phyloP scores from a whole-genome alignment of 257 asterid genomes.

The Jaltomata sinuosa region DNA sequence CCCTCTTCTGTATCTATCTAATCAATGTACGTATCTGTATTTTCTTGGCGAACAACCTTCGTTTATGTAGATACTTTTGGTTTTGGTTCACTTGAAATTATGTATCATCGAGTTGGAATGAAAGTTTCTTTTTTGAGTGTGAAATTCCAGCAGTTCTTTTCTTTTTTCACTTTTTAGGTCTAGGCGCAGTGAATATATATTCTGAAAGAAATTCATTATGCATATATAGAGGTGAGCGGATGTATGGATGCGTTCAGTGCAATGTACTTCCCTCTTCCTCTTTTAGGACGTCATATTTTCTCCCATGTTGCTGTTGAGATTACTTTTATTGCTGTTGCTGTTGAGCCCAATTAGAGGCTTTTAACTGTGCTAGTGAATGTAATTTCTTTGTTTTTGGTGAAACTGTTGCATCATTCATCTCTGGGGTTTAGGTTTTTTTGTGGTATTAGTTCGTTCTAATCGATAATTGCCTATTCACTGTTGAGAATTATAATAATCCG shows the following conservation, averaged over 20 bases:
- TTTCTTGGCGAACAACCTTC: neutral
- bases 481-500: neutral
- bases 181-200: neutral
- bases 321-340: no score
- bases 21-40: neutral
- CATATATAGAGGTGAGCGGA: no score
- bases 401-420: neutral
- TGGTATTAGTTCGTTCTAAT: neutral
- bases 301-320: neutral
- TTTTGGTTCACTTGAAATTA: neutral
- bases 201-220: neutral
- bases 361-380: neutral
- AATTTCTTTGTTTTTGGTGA: neutral
- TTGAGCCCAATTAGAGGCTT: neutral
- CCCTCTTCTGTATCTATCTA: neutral
- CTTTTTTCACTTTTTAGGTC: neutral
- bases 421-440: neutral
- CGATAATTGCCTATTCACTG: neutral
- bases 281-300: neutral
- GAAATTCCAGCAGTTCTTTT: neutral
- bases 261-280: neutral
- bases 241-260: neutral
- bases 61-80: neutral
- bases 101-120: neutral
- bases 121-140: neutral